Conservation (phyloP, 768 basidiomycete genomes). For the Mycena leptocephala region DNA sequence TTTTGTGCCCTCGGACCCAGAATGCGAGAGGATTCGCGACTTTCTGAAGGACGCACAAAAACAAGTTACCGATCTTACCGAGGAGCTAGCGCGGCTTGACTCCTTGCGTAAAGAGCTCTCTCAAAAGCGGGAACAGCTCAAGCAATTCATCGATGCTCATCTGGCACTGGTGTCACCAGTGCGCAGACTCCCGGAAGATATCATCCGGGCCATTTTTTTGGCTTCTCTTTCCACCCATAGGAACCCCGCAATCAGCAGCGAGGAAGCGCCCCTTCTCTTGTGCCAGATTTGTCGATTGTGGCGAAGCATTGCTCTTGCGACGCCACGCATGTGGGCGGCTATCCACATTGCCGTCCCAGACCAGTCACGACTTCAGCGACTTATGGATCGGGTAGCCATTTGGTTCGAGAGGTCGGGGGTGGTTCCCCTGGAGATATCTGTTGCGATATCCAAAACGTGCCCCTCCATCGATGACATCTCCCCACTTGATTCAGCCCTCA, state of each 20-base stretch:
- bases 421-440: background rate
- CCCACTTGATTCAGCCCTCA: background rate
- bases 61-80: background rate
- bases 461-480: background rate
- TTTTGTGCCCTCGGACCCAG: background rate
- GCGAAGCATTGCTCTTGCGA: background rate
- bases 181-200: background rate
- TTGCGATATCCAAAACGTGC: background rate
- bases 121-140: background rate
- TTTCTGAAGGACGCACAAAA: background rate
- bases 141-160: background rate
- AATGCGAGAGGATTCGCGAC: background rate
- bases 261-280: constrained; percentile 6
- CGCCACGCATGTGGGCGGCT: background rate
- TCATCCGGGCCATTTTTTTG: background rate
- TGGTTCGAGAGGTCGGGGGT: background rate
- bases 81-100: background rate
- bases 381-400: background rate
- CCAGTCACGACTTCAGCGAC: background rate
- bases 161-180: background rate
- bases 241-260: background rate
- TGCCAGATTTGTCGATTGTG: background rate
- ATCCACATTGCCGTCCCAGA: background rate
- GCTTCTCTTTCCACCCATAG: background rate
- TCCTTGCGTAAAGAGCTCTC: background rate